These are phyloP conservation scores for Lentinula lateritia DNA, from an alignment of 768 basidiomycete species.

Conservation along the genomic window DNA sequence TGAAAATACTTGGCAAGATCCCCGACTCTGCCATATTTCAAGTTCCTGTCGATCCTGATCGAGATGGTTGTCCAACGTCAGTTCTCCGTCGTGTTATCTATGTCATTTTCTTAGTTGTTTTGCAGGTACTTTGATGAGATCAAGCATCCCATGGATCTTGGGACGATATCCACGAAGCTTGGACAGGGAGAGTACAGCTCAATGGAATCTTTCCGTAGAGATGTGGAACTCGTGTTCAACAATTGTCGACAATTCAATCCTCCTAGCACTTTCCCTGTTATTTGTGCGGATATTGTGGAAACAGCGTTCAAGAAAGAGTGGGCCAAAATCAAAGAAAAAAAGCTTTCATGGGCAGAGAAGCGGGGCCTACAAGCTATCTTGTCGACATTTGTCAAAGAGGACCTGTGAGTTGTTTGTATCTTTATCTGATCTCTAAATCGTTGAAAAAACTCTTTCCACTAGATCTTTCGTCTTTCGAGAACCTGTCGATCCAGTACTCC, in stretches of 20 bases:
- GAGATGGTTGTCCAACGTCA: slow-evolving; percentile 88
- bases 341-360: slow-evolving; percentile 76
- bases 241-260: slow-evolving; percentile 96
- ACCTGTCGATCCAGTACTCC: slow-evolving; percentile 80
- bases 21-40: slow-evolving; percentile 71
- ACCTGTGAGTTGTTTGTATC: slow-evolving; percentile 40
- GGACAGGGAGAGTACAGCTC: slow-evolving; percentile 61
- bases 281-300: slow-evolving; percentile 72
- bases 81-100: slow-evolving; percentile 21
- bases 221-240: slow-evolving; percentile 75
- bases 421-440: slow-evolving; percentile 1
- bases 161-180: slow-evolving; percentile 71
- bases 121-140: slow-evolving; percentile 90
- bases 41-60: slow-evolving; percentile 76
- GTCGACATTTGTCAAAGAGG: slow-evolving; percentile 63
- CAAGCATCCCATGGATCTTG: slow-evolving; percentile 88
- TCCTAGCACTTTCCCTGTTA: slow-evolving; percentile 65
- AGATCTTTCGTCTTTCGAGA: slow-evolving; percentile 78
- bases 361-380: slow-evolving; percentile 67
- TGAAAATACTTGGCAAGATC: slow-evolving; percentile 54
- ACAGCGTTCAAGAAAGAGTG: slow-evolving; percentile 80
- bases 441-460: slow-evolving; percentile 8
- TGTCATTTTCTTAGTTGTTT: slow-evolving; percentile 8
- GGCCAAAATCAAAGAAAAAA: slow-evolving; percentile 67
- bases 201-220: slow-evolving; percentile 78